Evolutionary conservation across 768 basidiomycete genomes (phyloP), one percentile per base, ranked within the genome.

Genomic region (Vishniacozyma victoriae): DNA sequence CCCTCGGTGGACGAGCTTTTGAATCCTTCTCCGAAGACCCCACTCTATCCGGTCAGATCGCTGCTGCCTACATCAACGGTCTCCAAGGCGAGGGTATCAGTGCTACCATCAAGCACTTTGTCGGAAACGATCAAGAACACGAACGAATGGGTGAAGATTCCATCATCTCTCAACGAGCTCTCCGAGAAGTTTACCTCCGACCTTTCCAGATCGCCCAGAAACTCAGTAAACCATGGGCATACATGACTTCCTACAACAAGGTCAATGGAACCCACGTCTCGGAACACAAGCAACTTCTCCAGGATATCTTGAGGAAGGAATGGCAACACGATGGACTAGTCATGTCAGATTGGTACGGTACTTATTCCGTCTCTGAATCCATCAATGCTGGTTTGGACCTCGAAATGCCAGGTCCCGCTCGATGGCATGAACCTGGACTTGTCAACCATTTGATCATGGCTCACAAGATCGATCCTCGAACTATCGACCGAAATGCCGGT

Each of bases 311-410:
- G 2, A 76, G 85, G 11, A 77, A 55, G 14, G 86, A 87, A 61
- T 87, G 86, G 86, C 77, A 78, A 35, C 85, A 78, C 57, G 75
- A 82, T n/a, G 83, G 83, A 3, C 71, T 81, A 73, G 75, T 85
- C 48, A 87, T 88, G 85, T 85, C 83, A 48, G 87, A 88, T 66
- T 90, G 87, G 86, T 85, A 69, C 19, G 86, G 86, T 1, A 72
- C 78, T 2, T 87, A 87, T 73, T 79, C 80, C 44, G 74, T 86
- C 27, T 81, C 82, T 54, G 74, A 76, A 19, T 72, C 76, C 22
- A 74, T 85, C 52, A 87, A 86, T 50, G 84, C 85, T 16, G 85
- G 85, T 2, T 74, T 87, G 20, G 84, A 87, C 62, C 77, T 88
- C 29, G 82, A 84, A 60, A 82, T 67, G 42, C 64, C 67, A 0